Base-by-base conservation (phyloP, 768 basidiomycete genomes). In the Pulveroboletus sp. region DNA sequence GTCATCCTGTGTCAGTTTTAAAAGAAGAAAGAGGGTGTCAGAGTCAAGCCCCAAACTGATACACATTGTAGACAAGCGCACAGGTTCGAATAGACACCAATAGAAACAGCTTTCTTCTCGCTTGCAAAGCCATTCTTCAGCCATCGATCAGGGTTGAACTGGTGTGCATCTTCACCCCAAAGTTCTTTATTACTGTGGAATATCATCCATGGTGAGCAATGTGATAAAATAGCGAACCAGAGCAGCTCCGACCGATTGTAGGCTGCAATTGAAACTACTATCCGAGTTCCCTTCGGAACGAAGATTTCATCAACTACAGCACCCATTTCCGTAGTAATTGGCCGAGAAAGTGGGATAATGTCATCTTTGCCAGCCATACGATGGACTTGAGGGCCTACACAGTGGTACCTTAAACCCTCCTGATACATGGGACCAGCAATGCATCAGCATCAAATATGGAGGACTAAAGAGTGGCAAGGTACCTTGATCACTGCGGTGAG, bases 291-390 rank as follows among this genome's bases (percentile, higher is more conserved):
- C 51, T 77, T 76, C 1, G 76, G 73, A 19, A 84, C 66, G 4
- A 74, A 71, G 11, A 83, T 43, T 45, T 77, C 69, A 9, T 56
- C 63, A 32, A 78, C 60, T 11, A 67, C 46, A 47, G 74, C 66
- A 6, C 81, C 82, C 2, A 72, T 71, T 20, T 65, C 67, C 4
- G 73, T 76, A 45, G 55, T 67, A 40, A 83, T 73, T 2, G 81
- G 79, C 47, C 65, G 73, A 6, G 79, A 76, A 30, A 88, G 73
- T 0, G 86, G 82, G 19, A 88, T 60, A 24, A 82, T 22, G 47
- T 83, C 78, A 54, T 86, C 83, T n/a, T 67, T 62, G 1, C 63
- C 68, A 0, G 82, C 71, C 47, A 74, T 66, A 22, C 84, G 75
- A 37, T 76, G 72, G n/a, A 73, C 74, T 14, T 76, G 74, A 38